phyloP scores from a whole-genome alignment of 306 rosid genomes.

The Prunus padus region DNA sequence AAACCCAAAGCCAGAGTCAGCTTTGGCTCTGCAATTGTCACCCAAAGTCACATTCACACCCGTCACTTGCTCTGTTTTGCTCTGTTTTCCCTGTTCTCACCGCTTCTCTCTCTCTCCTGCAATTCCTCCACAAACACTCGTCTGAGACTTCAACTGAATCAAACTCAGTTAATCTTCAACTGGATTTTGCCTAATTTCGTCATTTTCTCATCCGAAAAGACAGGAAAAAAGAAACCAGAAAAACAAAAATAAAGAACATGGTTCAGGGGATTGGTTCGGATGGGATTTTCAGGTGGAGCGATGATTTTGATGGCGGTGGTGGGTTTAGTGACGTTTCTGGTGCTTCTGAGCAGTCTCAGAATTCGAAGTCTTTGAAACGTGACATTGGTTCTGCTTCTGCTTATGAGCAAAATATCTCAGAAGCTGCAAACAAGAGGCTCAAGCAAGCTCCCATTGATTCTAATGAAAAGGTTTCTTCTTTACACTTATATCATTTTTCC shows the following conservation, averaged over 20 bases:
- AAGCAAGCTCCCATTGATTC: not conserved
- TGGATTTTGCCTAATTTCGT: not conserved
- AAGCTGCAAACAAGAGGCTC: slow-evolving; percentile 23
- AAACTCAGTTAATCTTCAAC: not conserved
- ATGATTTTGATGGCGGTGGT: not conserved
- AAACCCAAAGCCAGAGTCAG: not conserved
- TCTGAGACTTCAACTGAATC: not conserved
- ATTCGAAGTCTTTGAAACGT: not conserved
- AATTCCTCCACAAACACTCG: not conserved
- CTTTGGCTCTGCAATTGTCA: not conserved
- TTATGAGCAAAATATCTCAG: not conserved
- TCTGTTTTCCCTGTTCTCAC: slow-evolving; percentile 1
- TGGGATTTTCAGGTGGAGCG: not conserved
- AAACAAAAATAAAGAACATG: not conserved
- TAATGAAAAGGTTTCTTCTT: not conserved
- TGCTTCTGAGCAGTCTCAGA: not conserved
- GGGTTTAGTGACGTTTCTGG: not conserved
- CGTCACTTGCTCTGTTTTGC: not conserved
- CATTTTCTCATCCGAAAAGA: not conserved
- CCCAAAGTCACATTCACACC: not conserved
- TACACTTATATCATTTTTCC: too few relatives aligned
- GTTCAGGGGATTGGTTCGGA: slow-evolving; percentile 1
- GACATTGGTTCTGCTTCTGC: not conserved
- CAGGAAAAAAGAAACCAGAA: not conserved
- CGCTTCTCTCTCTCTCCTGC: not conserved